phyloP scores from a whole-genome alignment of 768 basidiomycete genomes.

The Rhodotorula babjevae region DNA sequence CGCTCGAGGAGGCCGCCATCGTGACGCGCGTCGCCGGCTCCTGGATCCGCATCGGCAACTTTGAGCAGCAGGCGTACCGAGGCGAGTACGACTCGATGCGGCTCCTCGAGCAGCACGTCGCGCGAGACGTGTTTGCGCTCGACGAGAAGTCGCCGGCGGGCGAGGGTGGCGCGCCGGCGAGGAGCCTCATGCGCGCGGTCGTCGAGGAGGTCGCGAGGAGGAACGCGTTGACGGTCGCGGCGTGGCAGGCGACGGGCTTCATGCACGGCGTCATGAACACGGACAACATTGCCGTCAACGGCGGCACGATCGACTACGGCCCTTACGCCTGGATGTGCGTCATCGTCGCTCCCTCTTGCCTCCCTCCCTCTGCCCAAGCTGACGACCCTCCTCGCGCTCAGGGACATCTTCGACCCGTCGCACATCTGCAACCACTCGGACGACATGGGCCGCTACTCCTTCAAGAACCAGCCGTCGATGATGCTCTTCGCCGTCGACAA shows the following conservation, averaged over 20 bases:
- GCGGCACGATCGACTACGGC: conserved; percentile 58
- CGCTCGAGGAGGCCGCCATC: conserved; percentile 52
- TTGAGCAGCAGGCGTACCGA: conserved; percentile 43
- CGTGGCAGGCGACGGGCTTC: conserved; percentile 90
- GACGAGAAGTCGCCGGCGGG: neutral
- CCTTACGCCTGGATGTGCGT: conserved; percentile 39
- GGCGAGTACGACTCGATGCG: conserved; percentile 67
- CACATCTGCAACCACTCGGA: conserved; percentile 93
- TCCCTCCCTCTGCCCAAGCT: neutral
- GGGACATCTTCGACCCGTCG: conserved; percentile 79
- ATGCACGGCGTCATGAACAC: conserved; percentile 76
- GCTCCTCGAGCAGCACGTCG: conserved; percentile 61
- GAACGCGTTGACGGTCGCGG: conserved; percentile 88
- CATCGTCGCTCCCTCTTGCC: neutral
- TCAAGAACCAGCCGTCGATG: conserved; percentile 48
- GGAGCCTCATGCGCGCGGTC: conserved; percentile 45
- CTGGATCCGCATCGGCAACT: conserved; percentile 67
- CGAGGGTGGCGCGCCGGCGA: neutral
- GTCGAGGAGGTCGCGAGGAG: conserved; percentile 72
- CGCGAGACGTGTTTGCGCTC: conserved; percentile 36
- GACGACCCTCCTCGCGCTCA: conserved; percentile 55
- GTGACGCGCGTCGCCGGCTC: conserved; percentile 38
- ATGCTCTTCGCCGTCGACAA: conserved; percentile 69
- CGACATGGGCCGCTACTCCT: conserved; percentile 52
- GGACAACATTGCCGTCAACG: conserved; percentile 62